Evolutionary conservation across 371 early-diverging fungal species (phyloP), one percentile per base, ranked within the genome.

Genomic region (Mortierella sp.): DNA sequence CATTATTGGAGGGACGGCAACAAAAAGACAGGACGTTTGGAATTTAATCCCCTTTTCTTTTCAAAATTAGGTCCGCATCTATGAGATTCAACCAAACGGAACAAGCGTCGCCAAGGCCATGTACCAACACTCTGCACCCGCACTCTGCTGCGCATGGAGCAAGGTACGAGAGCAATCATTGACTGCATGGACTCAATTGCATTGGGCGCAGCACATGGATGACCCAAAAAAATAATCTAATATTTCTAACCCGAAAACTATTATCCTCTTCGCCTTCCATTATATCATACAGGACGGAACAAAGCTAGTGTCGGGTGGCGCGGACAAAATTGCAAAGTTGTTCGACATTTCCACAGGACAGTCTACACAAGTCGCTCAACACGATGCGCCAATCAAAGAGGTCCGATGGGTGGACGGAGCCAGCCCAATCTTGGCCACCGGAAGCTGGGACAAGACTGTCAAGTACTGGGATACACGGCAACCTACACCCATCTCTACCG

Each of bases 391-490:
- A 21, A 95, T 96, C 80, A 92, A 91, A 71, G 89, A 91, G 76
- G 90, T 93, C 41, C 86, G 89, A 65, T 95, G 92, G 88, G 91
- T 94, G 3, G 93, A 95, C 38, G 89, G 89, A 56, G 70, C 81
- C 11, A 88, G 88, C 71, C 91, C 91, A n/a, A 90, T 95, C 65
- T 73, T 97, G 24, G 94, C 95, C 29, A 96, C 99, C 38, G 99
- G 95, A 35, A 91, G 93, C 71, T 97, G 98, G 97, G 98, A 97
- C 88, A 96, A 96, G 87, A 96, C 95, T 16, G 70, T 95, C 74
- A 94, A 94, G 93, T 96, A 96, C 85, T 98, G 97, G 97, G 97
- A 98, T 87, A 78, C 94, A 71, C 91, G 96, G 63, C 88, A 90
- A 51, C 92, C 91, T 43, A 88, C 87, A 24, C 95, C 96, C 7